Evolutionary conservation across 768 basidiomycete species (phyloP).

Genomic region (Boletus pseudo-olivaceus): DNA sequence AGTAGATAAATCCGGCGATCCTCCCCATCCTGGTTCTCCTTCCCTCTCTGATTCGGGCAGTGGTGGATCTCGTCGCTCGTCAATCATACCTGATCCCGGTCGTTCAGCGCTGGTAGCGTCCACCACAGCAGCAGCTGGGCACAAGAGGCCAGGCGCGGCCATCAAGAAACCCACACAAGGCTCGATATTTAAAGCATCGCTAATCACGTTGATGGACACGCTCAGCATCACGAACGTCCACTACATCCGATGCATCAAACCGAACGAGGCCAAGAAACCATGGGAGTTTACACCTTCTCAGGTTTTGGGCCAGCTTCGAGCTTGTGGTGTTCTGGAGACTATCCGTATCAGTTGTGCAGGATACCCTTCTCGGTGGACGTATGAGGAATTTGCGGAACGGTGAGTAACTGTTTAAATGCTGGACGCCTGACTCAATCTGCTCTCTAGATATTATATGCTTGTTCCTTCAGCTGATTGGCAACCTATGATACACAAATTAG

Average conservation of each 20-base stretch:
- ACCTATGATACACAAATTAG: constrained; percentile 76
- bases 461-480: constrained; percentile 84
- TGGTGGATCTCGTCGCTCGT: constrained; percentile 73
- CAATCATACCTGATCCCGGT: constrained; percentile 85
- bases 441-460: constrained; percentile 90
- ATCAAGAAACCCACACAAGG: constrained; percentile 95
- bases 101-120: constrained; percentile 66
- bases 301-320: constrained; percentile 90
- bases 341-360: constrained; percentile 99
- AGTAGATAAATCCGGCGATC: constrained; percentile 43
- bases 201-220: constrained; percentile 95
- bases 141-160: constrained; percentile 63
- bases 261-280: constrained; percentile 92
- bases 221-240: constrained; percentile 97
- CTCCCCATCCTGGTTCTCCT: constrained; percentile 70
- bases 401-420: constrained; percentile 35
- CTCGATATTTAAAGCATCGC: constrained; percentile 95
- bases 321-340: constrained; percentile 98
- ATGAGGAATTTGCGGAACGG: constrained; percentile 98
- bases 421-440: constrained; percentile 17
- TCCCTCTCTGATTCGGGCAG: constrained; percentile 76
- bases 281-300: constrained; percentile 98
- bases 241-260: constrained; percentile 99
- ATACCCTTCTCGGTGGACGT: constrained; percentile 97
- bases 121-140: constrained; percentile 35